Base-by-base conservation (phyloP, 768 basidiomycete genomes). In the Lactarius trivialis region DNA sequence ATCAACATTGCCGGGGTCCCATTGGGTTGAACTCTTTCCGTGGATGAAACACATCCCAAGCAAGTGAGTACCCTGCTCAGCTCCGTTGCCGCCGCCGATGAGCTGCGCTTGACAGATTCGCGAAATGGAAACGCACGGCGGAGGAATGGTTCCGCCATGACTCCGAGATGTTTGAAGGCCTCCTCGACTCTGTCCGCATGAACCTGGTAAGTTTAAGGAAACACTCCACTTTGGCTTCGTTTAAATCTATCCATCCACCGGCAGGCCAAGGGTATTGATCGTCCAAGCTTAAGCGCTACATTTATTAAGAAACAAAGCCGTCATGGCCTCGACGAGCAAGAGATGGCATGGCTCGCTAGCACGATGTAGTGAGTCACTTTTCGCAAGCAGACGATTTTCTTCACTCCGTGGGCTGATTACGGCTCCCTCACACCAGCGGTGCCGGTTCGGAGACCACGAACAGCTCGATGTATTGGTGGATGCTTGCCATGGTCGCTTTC, bases 281-380 rank as follows among this genome's bases (percentile, higher is more conserved):
- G 51, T 9, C 63, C 65, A 6, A 66, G 59, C 6, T 56, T 69
- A 14, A 48, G 55, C 24, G 61, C 64, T 12, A 57, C 59, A 12
- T 26, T 69, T 28, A 56, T 68, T 45, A 55, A 63, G 48, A 60
- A 41, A 19, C 58, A 65, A 49, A 39, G 24, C 19, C 65, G 60
- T 17, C 49, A 28, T 28, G 67, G 60, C 5, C 67, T 69, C 33
- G 45, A 39, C 28, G 58, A 24, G 28, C 55, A 34, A 33, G 64
- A 69, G 53, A 43, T 53, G 49, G 68, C 68, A 3, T 69, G 68
- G 68, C 64, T 69, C 57, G 67, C 64, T 12, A 68, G 67, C 37
- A 69, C 60, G 3, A 65, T 69, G 68, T 67, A 68, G 68, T 69
- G 24, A 60, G 68, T 66, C 17, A 21, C 12, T 41, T 15, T 30